Evolutionary conservation across 306 rosid genomes (phyloP).

Genomic region (Morella rubra): DNA sequence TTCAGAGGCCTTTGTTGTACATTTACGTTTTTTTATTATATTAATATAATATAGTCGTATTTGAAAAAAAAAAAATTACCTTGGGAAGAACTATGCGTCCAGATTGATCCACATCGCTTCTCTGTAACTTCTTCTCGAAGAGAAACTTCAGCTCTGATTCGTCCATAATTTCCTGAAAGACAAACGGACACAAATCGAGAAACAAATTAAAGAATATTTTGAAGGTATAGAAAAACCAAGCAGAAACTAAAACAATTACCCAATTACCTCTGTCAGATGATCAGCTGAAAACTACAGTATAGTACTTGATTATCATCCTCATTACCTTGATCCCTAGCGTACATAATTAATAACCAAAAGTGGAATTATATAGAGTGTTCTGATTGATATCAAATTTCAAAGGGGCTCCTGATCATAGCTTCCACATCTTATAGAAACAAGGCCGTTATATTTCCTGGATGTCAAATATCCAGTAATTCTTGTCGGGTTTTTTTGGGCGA

Average conservation of each 20-base stretch:
- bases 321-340: neutral
- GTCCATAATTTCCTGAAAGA: conserved; percentile 19
- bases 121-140: conserved; percentile 32
- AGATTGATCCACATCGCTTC: conserved; percentile 26
- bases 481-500: neutral
- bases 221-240: neutral
- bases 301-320: neutral
- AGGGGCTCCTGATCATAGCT: neutral
- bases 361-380: neutral
- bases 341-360: too few relatives aligned
- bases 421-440: neutral
- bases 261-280: neutral
- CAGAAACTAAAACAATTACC: neutral
- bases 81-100: conserved; percentile 37
- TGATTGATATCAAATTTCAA: neutral
- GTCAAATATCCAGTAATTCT: too few relatives aligned
- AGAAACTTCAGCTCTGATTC: conserved; percentile 8
- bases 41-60: too few relatives aligned
- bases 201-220: neutral
- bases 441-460: too few relatives aligned
- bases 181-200: neutral
- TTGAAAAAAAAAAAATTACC: conserved; percentile 3
- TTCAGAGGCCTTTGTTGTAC: too few relatives aligned
- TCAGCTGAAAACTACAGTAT: neutral
- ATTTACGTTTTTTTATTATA: too few relatives aligned